phyloP scores from a whole-genome alignment of 139 green algal species.

The Penium margaritaceum region DNA sequence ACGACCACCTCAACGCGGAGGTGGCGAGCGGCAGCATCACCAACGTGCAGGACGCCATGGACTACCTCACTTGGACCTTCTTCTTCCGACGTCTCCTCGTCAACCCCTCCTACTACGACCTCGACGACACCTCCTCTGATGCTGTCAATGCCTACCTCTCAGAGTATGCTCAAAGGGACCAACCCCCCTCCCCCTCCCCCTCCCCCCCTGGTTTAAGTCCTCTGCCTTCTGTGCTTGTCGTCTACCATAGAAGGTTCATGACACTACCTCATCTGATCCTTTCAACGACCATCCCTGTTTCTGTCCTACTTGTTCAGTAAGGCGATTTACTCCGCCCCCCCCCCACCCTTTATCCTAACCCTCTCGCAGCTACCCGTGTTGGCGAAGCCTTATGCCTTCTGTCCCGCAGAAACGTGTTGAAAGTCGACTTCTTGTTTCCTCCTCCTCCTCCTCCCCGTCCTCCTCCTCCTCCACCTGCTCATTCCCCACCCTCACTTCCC shows the following conservation, averaged over 20 bases:
- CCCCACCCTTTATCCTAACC: no score
- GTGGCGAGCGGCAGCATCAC: constrained; percentile 44
- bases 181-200: no score
- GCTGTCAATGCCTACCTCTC: constrained; percentile 69
- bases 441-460: not conserved
- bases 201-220: not conserved
- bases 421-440: no score
- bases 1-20: constrained; percentile 53
- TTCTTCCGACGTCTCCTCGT: constrained; percentile 67
- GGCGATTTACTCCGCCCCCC: not conserved
- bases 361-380: no score
- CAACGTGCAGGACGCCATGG: constrained; percentile 72
- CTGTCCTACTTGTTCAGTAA: not conserved
- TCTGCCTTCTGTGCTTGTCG: not conserved
- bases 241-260: no score
- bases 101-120: constrained; percentile 93
- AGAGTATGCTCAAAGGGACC: no score
- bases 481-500: not conserved
- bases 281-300: not conserved
- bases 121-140: constrained; percentile 55
- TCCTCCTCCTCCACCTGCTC: not conserved
- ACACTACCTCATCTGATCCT: not conserved
- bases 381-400: no score
- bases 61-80: constrained; percentile 97
- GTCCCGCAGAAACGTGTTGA: no score